Base-by-base conservation (phyloP, 2,329 filamentous ascomycete species). In the Pseudopithomyces chartarum region DNA sequence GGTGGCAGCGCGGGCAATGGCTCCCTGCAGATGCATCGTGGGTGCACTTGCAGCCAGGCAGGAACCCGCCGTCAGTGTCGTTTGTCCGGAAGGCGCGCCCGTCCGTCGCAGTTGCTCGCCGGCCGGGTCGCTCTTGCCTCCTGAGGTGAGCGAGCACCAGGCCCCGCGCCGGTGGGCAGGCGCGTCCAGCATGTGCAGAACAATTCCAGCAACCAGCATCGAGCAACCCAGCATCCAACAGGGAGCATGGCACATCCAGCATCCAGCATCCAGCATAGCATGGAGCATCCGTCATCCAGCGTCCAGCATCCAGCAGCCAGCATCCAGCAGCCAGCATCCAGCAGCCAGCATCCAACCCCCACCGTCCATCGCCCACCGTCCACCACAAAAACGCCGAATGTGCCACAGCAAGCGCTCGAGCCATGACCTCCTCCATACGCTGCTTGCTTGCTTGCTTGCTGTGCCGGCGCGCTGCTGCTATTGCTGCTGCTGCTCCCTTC, bases 381-480 rank as follows among this genome's bases (percentile, higher is more conserved):
- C n/a, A n/a, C n/a, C 42, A 46, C 51, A 53, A 20, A 34, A 53
- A 47, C 51, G 51, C 51, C 51, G 42, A 33, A 19, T 42, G 51
- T 53, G 43, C n/a, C 42, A 53, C 51, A 46, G 33, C 47, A 22
- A 50, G 34, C 33, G 20, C 47, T 19, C 38, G 29, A 15, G 38
- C 17, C 12, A 8, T 19, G 40, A 20, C 32, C 22, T 23, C 29
- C 32, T 7, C 32, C 7, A 13, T 26, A 39, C 46, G 22, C n/a
- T n/a, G n/a, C n/a, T 29, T 29, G 26, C 26, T 4, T 29, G 26
- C 26, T n/a, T 29, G 26, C 26, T 39, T 52, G 66, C 59, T 60
- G 67, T 65, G 64, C 64, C 62, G 67, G 65, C 38, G 32, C 38
- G 23, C 34, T 54, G 52, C 44, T 50, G n/a, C 34, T 38, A 12